Base-by-base conservation (phyloP, 257 asterid genomes). In the Haberlea rhodopensis region DNA sequence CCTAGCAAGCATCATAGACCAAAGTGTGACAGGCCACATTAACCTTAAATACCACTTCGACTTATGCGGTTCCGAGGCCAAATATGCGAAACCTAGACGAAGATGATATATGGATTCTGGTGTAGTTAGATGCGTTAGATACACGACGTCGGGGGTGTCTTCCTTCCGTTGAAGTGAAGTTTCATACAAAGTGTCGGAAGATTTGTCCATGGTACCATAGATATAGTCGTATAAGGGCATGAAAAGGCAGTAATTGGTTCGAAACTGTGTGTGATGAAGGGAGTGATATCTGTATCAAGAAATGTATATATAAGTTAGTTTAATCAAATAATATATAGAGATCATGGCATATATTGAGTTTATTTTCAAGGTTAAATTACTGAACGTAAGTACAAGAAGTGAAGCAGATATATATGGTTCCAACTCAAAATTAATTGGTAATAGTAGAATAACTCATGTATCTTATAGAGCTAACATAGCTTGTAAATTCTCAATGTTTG, bases 221-320 rank as follows among this genome's bases (percentile, higher is more conserved):
- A 83, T 21, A 45, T 78, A 83, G 40, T 83, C 89, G 24, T 83
- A 83, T 53, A 83, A 72, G n/a, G 89, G 89, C 85, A 83, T 83
- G 87, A 83, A 83, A 21, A 83, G 81, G 29, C 83, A 76, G 69
- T 83, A 83, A 48, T 83, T 83, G 24, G 87, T 83, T 23, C 87
- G 72, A 24, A 83, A 83, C 46, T 83, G 87, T 4, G 89, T 83
- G 83, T 83, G 88, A 59, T 83, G 88, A 69, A 80, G 62, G 18
- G 88, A 83, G 32, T 80, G 85, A 73, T 69, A 83, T 73, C 85
- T 83, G 75, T 54, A 73, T 73, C 53, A 9, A 32, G 60, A 46
- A 45, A 73, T 59, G 18, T 28, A 18, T n/a, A n/a, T n/a, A n/a
- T n/a, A n/a, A n/a, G n/a, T 51, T 13, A 13, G 21, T 5, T 65